These are phyloP conservation scores for Ceratobasidium sp. DNA, from an alignment of 1,284 basidiomycete genomes.

Conservation along the genomic window DNA sequence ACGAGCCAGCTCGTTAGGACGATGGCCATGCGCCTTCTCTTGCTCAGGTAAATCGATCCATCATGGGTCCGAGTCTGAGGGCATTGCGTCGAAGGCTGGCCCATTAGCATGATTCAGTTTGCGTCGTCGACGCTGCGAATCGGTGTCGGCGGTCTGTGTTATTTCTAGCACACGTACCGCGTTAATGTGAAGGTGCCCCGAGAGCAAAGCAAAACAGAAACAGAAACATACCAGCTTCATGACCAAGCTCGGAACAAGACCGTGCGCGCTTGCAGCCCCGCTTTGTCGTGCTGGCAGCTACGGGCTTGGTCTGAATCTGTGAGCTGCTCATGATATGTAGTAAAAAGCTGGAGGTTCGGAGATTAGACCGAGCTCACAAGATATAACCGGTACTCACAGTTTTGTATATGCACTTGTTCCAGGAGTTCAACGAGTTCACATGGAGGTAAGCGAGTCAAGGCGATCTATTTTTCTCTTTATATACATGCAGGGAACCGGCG, in stretches of 20 bases:
- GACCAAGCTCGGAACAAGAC: not conserved
- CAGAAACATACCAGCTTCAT: not conserved
- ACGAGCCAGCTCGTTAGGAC: not conserved
- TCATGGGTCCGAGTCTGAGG: not conserved
- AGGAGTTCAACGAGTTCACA: too few relatives aligned
- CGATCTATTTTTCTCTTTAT: slow-evolving; percentile 6
- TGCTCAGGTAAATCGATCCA: slow-evolving; percentile 6
- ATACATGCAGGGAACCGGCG: slow-evolving; percentile 1
- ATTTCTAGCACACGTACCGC: not conserved
- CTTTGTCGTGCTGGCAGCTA: not conserved
- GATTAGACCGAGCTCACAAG: too few relatives aligned
- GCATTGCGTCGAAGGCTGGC: slow-evolving; percentile 2
- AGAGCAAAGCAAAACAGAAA: too few relatives aligned
- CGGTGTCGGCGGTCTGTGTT: too few relatives aligned
- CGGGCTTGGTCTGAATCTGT: not conserved
- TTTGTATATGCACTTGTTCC: too few relatives aligned
- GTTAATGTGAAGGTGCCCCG: not conserved
- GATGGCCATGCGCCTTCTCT: not conserved
- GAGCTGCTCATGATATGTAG: too few relatives aligned
- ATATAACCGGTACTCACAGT: too few relatives aligned
- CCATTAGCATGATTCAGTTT: not conserved
- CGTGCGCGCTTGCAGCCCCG: not conserved
- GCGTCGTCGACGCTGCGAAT: not conserved
- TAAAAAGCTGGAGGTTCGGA: not conserved
- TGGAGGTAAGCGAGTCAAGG: too few relatives aligned